These are phyloP conservation scores for Ogataea methylovora DNA, from an alignment of 805 yeast genomes.

Conservation along the genomic window DNA sequence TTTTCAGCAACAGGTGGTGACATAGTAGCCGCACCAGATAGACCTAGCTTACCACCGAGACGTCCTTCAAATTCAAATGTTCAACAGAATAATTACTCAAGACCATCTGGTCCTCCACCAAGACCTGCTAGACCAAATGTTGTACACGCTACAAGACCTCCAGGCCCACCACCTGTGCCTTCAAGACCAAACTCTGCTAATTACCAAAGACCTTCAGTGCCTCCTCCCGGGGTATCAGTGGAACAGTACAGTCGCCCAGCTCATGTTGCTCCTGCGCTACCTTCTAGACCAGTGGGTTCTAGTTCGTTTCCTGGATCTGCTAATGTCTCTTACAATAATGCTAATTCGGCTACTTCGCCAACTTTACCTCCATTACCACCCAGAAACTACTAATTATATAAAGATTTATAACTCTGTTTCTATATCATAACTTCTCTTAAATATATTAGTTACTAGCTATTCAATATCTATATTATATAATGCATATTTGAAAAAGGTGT, in stretches of 20 bases:
- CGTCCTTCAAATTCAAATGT: too few species aligned
- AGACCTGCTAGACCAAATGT: not conserved
- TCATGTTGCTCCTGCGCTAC: not conserved
- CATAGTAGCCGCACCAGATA: conserved; percentile 1
- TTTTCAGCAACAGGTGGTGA: conserved; percentile 23
- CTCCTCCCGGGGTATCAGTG: not conserved
- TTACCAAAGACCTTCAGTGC: not conserved
- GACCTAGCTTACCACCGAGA: not conserved
- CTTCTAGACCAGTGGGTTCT: not conserved
- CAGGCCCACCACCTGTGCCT: not conserved
- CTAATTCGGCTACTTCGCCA: not conserved
- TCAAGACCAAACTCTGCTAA: too few species aligned
- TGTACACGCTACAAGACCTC: not conserved
- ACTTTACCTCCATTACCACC: not conserved
- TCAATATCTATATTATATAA: not conserved
- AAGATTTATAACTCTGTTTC: too few species aligned
- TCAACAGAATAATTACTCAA: too few species aligned
- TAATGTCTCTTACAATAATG: conserved; percentile 4
- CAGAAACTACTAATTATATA: too few species aligned
- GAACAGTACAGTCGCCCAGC: not conserved
- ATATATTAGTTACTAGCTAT: too few species aligned
- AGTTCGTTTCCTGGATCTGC: conserved; percentile 6
- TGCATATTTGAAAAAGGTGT: not conserved
- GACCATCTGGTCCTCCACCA: not conserved
- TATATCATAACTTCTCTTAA: too few species aligned